Base-by-base conservation (phyloP, 2,329 filamentous ascomycete genomes). In the Sarocladium brachiariae region DNA sequence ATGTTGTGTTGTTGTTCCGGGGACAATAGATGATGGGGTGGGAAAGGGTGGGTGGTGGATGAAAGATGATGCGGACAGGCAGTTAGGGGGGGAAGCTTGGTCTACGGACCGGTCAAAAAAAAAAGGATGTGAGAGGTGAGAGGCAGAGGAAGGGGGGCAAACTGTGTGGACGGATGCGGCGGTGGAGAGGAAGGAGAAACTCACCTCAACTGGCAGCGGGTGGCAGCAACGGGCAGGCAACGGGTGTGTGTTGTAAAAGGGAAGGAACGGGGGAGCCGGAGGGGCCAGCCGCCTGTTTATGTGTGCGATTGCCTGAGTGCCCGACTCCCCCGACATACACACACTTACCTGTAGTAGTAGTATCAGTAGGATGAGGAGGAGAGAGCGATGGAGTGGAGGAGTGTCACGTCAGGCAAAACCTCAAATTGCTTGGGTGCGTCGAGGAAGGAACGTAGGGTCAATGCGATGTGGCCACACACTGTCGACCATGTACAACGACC, bases 231-330 rank as follows among this genome's bases (percentile, higher is more conserved):
- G 39, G 24, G 3, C 6, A 35, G 33, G 33, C 33, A 35, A n/a
- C 8, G 25, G 45, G 19, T 10, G 47, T 24, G 30, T 11, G 31
- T 41, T 18, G 37, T 31, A 48, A 53, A 52, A 45, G 14, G 47
- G 30, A 46, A 35, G 35, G 31, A 55, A 55, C 19, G 47, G 27
- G 46, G 46, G 31, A 49, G 46, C 19, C 27, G 47, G 47, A 49
- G 34, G 47, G 47, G 48, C 34, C 48, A 23, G 21, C 27, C 43
- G 43, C 30, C 37, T 49, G 46, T 49, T 35, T 49, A 49, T 49
- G 30, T 49, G 46, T 43, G 4, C 39, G 39, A 25, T 19, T 23
- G 39, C 19, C 39, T 14, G 39, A 43, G 21, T 4, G 39, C 24
- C 39, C n/a, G 14, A n/a, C 8, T 31, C 30, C 14, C 8, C 30